Percentiles rank a stretch among this genome's conserved stretches.
These are phyloP conservation scores for Fusarium burgessii DNA, from an alignment of 2,329 filamentous ascomycete genomes.

Conservation along the genomic window DNA sequence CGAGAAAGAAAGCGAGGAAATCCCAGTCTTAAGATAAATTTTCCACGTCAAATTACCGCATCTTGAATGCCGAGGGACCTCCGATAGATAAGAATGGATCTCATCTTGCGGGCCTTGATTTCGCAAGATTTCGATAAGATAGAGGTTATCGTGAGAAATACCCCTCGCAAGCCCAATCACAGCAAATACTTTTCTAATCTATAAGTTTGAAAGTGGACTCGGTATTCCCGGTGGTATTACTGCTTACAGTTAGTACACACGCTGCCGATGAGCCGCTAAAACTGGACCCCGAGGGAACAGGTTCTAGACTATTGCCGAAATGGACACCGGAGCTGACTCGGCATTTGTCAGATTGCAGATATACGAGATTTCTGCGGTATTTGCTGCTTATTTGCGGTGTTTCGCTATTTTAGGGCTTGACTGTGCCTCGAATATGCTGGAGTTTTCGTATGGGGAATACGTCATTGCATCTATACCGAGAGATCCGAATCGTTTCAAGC, in stretches of 20 bases:
- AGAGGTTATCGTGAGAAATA: background rate
- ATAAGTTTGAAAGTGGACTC: conserved; percentile 3
- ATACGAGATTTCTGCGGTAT: background rate
- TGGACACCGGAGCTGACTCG: conserved; percentile 2
- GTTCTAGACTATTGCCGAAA: background rate
- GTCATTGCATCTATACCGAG: background rate
- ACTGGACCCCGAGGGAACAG: too few relatives aligned
- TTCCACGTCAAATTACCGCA: background rate
- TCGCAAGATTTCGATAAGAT: conserved; percentile 4
- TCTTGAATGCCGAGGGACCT: background rate
- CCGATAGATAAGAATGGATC: conserved; percentile 14
- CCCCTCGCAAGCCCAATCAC: background rate
- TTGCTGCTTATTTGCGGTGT: background rate
- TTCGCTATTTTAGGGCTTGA: background rate
- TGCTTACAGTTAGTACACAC: background rate
- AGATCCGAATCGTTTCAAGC: background rate
- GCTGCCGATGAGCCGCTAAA: conserved; percentile 12
- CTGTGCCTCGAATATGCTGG: background rate
- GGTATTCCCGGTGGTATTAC: background rate
- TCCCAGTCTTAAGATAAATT: background rate
- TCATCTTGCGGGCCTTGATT: background rate
- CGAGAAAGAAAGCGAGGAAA: conserved; percentile 1
- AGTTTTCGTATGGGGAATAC: background rate
- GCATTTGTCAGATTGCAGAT: background rate
- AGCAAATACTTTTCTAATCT: background rate